Percentiles rank a stretch among this genome's conserved stretches.
These are phyloP conservation scores for Ruellia speciosa DNA, from an alignment of 305 asterid genomes.

Conservation along the genomic window DNA sequence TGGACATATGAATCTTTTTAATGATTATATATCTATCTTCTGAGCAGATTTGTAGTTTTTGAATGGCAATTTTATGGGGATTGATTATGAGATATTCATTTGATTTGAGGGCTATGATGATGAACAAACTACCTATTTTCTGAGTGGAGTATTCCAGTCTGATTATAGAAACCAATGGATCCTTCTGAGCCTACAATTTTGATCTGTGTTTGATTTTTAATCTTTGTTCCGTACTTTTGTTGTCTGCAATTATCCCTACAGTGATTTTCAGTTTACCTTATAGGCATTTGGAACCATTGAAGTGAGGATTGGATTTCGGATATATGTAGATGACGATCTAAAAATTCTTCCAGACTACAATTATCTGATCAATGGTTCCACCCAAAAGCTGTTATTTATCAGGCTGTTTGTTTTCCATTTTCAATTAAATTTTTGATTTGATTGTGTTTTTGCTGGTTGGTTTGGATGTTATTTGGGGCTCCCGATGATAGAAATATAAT, in stretches of 20 bases:
- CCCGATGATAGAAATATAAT: too few relatives aligned
- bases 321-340: conserved; percentile 35
- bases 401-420: background rate
- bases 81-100: background rate
- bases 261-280: background rate
- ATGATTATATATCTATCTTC: conserved; percentile 49
- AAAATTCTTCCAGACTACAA: conserved; percentile 76
- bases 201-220: background rate
- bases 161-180: conserved; percentile 91
- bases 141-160: conserved; percentile 42
- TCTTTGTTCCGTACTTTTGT: background rate
- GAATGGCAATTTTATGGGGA: background rate
- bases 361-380: conserved; percentile 70
- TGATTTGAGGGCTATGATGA: conserved; percentile 53
- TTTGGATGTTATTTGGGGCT: too few relatives aligned
- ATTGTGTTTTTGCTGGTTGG: too few relatives aligned
- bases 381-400: background rate
- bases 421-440: too few relatives aligned
- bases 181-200: conserved; percentile 70
- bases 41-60: conserved; percentile 30
- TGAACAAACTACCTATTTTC: conserved; percentile 68
- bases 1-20: conserved; percentile 55
- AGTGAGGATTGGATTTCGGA: conserved; percentile 51
- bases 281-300: conserved; percentile 24
- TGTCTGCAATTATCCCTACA: too few relatives aligned